Conservation (phyloP, 306 rosid species). For the Arachis stenosperma region DNA sequence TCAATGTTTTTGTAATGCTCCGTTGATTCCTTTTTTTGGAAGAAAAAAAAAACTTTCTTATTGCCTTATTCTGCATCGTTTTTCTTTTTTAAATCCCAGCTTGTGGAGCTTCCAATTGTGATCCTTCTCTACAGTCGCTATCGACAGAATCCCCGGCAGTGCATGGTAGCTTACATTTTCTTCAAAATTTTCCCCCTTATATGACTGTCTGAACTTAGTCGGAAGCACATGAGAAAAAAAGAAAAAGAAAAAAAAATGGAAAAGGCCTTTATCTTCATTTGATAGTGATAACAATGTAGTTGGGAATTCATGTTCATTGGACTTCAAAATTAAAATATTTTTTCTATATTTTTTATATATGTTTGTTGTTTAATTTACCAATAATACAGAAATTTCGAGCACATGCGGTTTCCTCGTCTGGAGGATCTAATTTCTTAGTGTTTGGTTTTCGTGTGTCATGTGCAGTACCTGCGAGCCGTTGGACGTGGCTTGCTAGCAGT, state of each 20-base stretch:
- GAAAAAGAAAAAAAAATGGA: too few relatives aligned
- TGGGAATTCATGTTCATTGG: neutral
- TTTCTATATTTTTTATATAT: too few relatives aligned
- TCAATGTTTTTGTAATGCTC: neutral
- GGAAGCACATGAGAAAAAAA: neutral
- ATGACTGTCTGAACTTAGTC: neutral
- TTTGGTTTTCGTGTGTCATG: neutral
- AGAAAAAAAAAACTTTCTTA: neutral
- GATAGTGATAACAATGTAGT: neutral
- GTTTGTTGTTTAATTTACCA: slow-evolving; percentile 11
- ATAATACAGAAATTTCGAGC: neutral
- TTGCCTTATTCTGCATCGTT: slow-evolving; percentile 15
- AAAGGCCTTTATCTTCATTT: neutral
- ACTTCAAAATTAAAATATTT: neutral
- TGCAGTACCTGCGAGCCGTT: slow-evolving; percentile 78
- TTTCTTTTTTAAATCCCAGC: slow-evolving; percentile 8
- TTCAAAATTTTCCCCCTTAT: neutral
- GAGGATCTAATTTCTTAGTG: slow-evolving; percentile 3
- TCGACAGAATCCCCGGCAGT: slow-evolving; percentile 36
- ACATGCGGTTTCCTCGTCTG: neutral
- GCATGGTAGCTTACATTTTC: slow-evolving; percentile 42
- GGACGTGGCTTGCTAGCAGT: slow-evolving; percentile 78
- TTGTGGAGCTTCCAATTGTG: slow-evolving; percentile 45
- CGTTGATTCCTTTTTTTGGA: neutral
- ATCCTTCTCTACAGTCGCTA: slow-evolving; percentile 46